phyloP scores from a whole-genome alignment of 495 filamentous ascomycete genomes.

The Amorphotheca resinae region DNA sequence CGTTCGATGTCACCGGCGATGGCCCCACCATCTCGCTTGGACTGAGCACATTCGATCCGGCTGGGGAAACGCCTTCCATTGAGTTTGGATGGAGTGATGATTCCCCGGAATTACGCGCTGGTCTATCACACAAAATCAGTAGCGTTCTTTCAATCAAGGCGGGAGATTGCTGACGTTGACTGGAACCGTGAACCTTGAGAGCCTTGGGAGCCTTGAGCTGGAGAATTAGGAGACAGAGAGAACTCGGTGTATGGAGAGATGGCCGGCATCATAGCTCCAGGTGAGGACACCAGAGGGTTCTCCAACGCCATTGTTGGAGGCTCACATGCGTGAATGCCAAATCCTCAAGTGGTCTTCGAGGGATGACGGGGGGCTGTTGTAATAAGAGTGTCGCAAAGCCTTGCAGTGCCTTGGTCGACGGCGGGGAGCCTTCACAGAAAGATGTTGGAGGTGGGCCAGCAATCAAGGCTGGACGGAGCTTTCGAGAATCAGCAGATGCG shows the following conservation, averaged over 20 bases:
- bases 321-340: constrained; percentile 11
- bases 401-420: background rate
- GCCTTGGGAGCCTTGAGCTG: constrained; percentile 26
- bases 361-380: constrained; percentile 3
- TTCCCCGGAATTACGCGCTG: constrained; percentile 20
- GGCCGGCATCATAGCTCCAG: constrained; percentile 37
- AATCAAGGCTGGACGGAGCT: constrained; percentile 12
- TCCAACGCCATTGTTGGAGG: constrained; percentile 43
- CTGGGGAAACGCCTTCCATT: constrained; percentile 16
- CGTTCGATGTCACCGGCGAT: constrained; percentile 65
- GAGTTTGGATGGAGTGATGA: constrained; percentile 17
- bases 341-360: constrained; percentile 3
- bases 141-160: background rate
- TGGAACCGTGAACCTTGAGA: constrained; percentile 15
- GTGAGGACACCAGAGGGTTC: constrained; percentile 34
- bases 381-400: constrained; percentile 6
- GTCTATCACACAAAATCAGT: constrained; percentile 12
- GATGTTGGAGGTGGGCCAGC: constrained; percentile 12
- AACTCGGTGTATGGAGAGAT: constrained; percentile 50
- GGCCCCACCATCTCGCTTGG: constrained; percentile 53
- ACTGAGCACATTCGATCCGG: constrained; percentile 14
- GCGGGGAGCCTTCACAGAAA: background rate
- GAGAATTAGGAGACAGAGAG: constrained; percentile 39
- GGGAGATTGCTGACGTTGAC: constrained; percentile 12
- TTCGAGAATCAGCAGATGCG: constrained; percentile 2